These are phyloP conservation scores for Penicillium hesseltinei DNA, from an alignment of 2,329 filamentous ascomycete genomes.

Conservation along the genomic window DNA sequence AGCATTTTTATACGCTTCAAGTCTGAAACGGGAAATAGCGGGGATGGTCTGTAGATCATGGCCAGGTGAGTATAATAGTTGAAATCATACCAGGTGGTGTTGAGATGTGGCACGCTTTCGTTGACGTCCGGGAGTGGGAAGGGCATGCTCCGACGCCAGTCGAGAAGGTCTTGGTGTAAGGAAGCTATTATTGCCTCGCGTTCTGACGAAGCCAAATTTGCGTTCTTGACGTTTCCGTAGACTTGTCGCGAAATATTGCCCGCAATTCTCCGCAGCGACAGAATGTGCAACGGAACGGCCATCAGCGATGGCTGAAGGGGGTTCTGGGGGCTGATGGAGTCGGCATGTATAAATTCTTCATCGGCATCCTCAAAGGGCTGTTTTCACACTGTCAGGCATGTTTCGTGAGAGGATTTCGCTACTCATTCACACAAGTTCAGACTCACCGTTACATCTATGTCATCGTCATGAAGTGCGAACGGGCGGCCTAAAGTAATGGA, in stretches of 20 bases:
- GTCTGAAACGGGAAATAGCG: constrained; percentile 24
- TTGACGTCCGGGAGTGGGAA: constrained; percentile 44
- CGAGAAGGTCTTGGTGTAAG: constrained; percentile 42
- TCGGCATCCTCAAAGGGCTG: constrained; percentile 41
- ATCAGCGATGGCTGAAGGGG: constrained; percentile 37
- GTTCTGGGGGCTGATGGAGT: constrained; percentile 21
- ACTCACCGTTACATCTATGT: constrained; percentile 43
- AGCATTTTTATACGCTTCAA: not conserved
- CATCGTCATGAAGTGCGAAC: constrained; percentile 49
- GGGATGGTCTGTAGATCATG: constrained; percentile 48
- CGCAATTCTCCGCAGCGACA: constrained; percentile 43
- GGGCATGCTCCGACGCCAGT: constrained; percentile 48
- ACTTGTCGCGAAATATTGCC: constrained; percentile 43
- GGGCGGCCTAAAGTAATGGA: constrained; percentile 47
- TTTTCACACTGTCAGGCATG: not conserved
- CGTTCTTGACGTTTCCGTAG: not conserved
- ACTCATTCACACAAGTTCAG: accelerated
- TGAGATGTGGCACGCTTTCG: constrained; percentile 45
- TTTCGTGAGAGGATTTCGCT: not conserved
- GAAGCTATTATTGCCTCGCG: not conserved
- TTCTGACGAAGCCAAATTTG: not conserved
- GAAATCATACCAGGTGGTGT: constrained; percentile 48
- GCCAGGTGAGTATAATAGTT: constrained; percentile 50
- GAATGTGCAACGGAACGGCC: constrained; percentile 46
- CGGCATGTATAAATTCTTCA: constrained; percentile 34